Percentiles rank a stretch among this genome's conserved stretches.
Conservation (phyloP, 1,284 basidiomycete genomes). For the Tilletia walkeri region DNA sequence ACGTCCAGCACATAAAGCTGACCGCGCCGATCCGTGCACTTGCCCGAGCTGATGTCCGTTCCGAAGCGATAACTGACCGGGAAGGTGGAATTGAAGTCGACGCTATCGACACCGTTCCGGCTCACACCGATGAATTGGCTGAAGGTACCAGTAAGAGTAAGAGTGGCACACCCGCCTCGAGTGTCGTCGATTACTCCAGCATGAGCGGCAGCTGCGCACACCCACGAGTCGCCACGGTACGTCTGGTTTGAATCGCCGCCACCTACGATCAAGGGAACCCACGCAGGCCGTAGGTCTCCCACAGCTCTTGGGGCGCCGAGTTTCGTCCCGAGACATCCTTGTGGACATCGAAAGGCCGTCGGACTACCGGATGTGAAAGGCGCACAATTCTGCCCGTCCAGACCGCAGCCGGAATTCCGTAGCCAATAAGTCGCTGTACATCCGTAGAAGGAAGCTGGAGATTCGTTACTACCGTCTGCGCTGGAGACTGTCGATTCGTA, state of each 20-base stretch:
- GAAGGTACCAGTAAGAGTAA: conserved; percentile 70
- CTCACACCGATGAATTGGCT: conserved; percentile 66
- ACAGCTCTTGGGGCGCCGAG: conserved; percentile 73
- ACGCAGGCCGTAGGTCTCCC: conserved; percentile 68
- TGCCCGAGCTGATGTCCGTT: conserved; percentile 57
- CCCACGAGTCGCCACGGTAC: conserved; percentile 79
- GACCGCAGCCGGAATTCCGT: conserved; percentile 63
- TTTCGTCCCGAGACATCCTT: conserved; percentile 68
- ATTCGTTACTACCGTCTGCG: conserved; percentile 14
- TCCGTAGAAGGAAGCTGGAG: conserved; percentile 30
- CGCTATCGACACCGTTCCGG: conserved; percentile 68
- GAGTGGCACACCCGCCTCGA: conserved; percentile 73
- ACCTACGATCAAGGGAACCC: conserved; percentile 75
- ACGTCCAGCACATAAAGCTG: conserved; percentile 42
- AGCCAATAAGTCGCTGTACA: conserved; percentile 54
- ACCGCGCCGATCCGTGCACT: conserved; percentile 71
- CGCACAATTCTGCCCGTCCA: conserved; percentile 68
- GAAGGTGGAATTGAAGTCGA: conserved; percentile 73
- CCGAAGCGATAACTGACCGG: conserved; percentile 64
- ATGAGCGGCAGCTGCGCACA: conserved; percentile 75
- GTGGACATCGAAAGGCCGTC: conserved; percentile 75
- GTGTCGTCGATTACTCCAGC: conserved; percentile 69
- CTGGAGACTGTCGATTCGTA: conserved; percentile 27
- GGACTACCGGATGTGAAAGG: conserved; percentile 66
- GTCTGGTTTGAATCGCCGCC: conserved; percentile 68